These are phyloP conservation scores for Diaporthe helianthi DNA, from an alignment of 2,329 filamentous ascomycete species.

Conservation along the genomic window DNA sequence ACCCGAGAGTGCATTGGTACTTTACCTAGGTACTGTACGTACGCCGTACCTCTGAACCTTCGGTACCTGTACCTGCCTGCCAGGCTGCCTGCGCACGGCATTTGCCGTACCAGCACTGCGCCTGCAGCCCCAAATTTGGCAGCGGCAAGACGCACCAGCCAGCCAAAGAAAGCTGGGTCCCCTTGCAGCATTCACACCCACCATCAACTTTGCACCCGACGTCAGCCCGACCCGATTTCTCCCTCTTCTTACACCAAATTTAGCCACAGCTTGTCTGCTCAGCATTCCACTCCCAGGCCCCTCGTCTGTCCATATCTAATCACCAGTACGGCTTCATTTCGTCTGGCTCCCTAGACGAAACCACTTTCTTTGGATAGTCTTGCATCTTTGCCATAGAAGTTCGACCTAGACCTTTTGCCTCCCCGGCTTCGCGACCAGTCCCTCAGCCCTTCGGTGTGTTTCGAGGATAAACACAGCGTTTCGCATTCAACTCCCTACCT, in stretches of 20 bases:
- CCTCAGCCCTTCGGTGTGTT: constrained; percentile 1
- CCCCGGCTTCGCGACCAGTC: neutral
- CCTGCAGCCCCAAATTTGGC: constrained; percentile 17
- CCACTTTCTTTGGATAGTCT: neutral
- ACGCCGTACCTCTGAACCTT: neutral
- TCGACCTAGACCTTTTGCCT: neutral
- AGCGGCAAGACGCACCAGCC: neutral
- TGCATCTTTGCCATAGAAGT: neutral
- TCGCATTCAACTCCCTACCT: neutral
- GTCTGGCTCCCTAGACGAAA: constrained; percentile 4
- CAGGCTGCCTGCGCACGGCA: neutral
- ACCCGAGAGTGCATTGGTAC: neutral
- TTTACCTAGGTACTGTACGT: no score
- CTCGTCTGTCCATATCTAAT: neutral
- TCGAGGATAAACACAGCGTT: neutral
- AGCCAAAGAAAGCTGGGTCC: constrained; percentile 7
- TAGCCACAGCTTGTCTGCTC: neutral
- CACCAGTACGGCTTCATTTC: neutral
- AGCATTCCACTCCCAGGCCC: neutral
- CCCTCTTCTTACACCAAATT: constrained; percentile 7
- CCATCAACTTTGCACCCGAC: constrained; percentile 1
- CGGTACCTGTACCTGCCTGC: neutral
- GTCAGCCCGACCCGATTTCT: constrained; percentile 22
- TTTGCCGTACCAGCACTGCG: neutral
- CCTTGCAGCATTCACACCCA: constrained; percentile 1